Base-by-base conservation (phyloP, 306 rosid species). In the Cicer pinnatifidum region DNA sequence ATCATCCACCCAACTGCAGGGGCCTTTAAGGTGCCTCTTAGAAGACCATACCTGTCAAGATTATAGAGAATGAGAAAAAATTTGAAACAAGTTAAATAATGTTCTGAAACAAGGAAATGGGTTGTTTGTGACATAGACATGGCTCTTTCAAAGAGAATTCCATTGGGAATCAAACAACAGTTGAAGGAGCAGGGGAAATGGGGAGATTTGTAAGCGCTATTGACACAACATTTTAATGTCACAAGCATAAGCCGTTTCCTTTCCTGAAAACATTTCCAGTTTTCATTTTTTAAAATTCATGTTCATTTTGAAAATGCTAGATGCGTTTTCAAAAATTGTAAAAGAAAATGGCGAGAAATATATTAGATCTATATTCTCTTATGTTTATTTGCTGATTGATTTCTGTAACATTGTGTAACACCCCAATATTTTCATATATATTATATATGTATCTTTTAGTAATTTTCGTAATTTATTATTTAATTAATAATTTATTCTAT, bases 1-100 rank as follows among this genome's bases (percentile, higher is more conserved):
- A 94, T 86, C 97, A 91, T 89, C 98, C 97, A 94, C 13, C 98
- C 97, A 73, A 94, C 85, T 17, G 96, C 98, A n/a, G 97, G 97
- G 11, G 97, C 89, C 84, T 85, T 90, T 76, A 94, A 83, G 56
- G 98, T 91, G 59, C 96, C 98, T 78, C 92, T 83, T 45, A 94
- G 90, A 57, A 91, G 85, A 69, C 96, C 92, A 41, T 93, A 91
- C 90, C 98, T 93, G 82, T 47, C 7, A 69, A 35, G 72, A 74
- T 80, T 64, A 52, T 12, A 61, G 75, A 54, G 45, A 66, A 65
- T 44, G 1, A 17, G 39, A 61, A 52, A 75, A 62, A 41, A 17
- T 45, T 11, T 72, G 11, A 86, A 50, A 69, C 62, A 43, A 68
- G 79, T 48, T 51, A 78, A 11, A 6, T 66, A 39, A 76, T 23